Evolutionary conservation across 805 yeast genomes (phyloP), one percentile per base, ranked within the genome.

Genomic region (Saccharomycopsis fibuligera): DNA sequence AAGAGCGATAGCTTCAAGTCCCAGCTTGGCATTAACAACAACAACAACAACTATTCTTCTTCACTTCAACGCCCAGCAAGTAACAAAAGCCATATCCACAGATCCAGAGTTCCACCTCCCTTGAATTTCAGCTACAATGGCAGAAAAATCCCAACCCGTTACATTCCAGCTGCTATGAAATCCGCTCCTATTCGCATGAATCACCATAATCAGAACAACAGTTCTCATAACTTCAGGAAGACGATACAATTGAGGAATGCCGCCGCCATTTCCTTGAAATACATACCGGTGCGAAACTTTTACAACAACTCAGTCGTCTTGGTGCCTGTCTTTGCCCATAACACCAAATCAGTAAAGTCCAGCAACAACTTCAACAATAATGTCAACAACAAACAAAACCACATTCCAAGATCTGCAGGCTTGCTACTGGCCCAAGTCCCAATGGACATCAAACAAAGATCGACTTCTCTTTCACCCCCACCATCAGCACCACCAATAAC

Each of bases 151-250:
- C 35, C 35, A 14, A 12, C 14, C 35, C 8, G 25, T 23, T 24
- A 35, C 22, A 23, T 45, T 5, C 49, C 50, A 5, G 10, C 39
- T 4, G 14, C 47, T 4, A 40, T 49, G 22, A 49, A 41, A 27
- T 35, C 50, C 17, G 53, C 53, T 19, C 42, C 48, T 12, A 24
- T 44, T 35, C 8, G 40, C 12, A 27, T 44, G 33, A 33, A 27
- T 29, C 14, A 44, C 25, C n/a, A n/a, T n/a, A n/a, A n/a, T n/a
- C n/a, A n/a, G n/a, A n/a, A n/a, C n/a, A n/a, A n/a, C n/a, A n/a
- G n/a, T n/a, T n/a, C n/a, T n/a, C n/a, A n/a, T n/a, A n/a, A n/a
- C n/a, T n/a, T n/a, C n/a, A n/a, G n/a, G n/a, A n/a, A n/a, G n/a
- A n/a, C n/a, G n/a, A 21, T 12, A 16, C n/a, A 39, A 16, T 17